Base-by-base conservation (phyloP, 2,329 filamentous ascomycete species). In the Dothiorella sarmentorum region DNA sequence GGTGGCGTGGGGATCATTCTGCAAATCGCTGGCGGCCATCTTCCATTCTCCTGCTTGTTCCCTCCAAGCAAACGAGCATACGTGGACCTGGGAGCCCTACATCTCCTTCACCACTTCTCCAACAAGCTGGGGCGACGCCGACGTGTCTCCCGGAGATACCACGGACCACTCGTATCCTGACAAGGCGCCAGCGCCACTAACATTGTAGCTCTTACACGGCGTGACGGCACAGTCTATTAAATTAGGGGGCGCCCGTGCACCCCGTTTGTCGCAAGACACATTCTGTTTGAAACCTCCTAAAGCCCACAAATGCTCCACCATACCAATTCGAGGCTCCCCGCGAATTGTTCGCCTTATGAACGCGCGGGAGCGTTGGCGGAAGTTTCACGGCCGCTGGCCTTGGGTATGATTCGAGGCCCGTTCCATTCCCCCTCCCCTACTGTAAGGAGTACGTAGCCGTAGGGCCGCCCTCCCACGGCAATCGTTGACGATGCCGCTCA, bases 371-470 rank as follows among this genome's bases (percentile, higher is more conserved):
- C n/a, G n/a, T n/a, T n/a, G n/a, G n/a, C n/a, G n/a, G n/a, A n/a
- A n/a, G n/a, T n/a, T n/a, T n/a, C n/a, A n/a, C n/a, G n/a, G n/a
- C n/a, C n/a, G n/a, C n/a, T n/a, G n/a, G n/a, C n/a, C n/a, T n/a
- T n/a, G n/a, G n/a, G n/a, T n/a, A n/a, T n/a, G n/a, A 33, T 47
- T 31, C 49, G 35, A 53, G 35, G 49, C 49, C n/a, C 49, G n/a
- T 20, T 53, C 49, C 7, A 29, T 37, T 6, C 3, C 22, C 20
- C 17, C 6, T 10, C 10, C 15, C n/a, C 15, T n/a, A 37, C n/a
- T 13, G 35, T n/a, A 37, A n/a, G 13, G 35, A 15, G 35, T 51
- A 26, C 31, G 20, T 51, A 35, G 13, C 45, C 31, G 45, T 53
- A 38, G 15, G 49, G 35, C 49, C 13, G 33, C 49, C 47, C 11